Percentiles rank a stretch among this genome's conserved stretches.
These are phyloP conservation scores for Rhododendron henanense DNA, from an alignment of 148 eudicot genomes.

Conservation along the genomic window DNA sequence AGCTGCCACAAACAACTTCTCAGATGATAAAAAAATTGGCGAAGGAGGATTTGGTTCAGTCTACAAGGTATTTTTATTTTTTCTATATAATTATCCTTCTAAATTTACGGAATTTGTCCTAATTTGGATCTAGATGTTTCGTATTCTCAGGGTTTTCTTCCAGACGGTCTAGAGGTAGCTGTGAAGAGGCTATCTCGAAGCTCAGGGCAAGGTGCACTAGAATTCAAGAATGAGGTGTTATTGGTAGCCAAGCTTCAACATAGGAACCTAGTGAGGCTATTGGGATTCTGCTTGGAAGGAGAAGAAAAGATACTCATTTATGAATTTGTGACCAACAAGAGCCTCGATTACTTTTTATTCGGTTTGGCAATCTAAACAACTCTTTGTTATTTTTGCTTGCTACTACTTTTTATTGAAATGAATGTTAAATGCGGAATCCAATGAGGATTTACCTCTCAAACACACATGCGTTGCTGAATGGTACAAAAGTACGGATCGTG, in stretches of 20 bases:
- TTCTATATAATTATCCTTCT: not conserved
- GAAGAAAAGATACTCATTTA: slow-evolving; percentile 46
- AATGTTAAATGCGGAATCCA: not conserved
- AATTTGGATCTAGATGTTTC: not conserved
- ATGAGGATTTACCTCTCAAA: not conserved
- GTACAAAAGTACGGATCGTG: too few species aligned
- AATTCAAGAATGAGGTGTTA: slow-evolving; percentile 44
- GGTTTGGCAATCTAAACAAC: slow-evolving; percentile 8
- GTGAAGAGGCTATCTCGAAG: slow-evolving; percentile 45
- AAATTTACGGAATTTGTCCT: not conserved
- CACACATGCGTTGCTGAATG: not conserved
- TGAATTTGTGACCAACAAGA: slow-evolving; percentile 41
- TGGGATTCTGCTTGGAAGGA: slow-evolving; percentile 40
- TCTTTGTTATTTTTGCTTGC: not conserved
- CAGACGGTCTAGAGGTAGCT: slow-evolving; percentile 37
- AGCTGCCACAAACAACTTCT: slow-evolving; percentile 10
- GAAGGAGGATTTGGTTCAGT: slow-evolving; percentile 20
- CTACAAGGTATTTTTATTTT: not conserved
- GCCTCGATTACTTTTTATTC: slow-evolving; percentile 32
- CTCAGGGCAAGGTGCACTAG: slow-evolving; percentile 37
- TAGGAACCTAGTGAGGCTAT: slow-evolving; percentile 41
- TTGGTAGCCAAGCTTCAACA: slow-evolving; percentile 51
- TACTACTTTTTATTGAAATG: not conserved
- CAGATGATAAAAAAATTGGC: slow-evolving; percentile 1
- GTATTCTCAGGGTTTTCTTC: slow-evolving; percentile 30